Evolutionary conservation across 1,284 basidiomycete species (phyloP).

Genomic region (Cutaneotrichosporon mucoides): DNA sequence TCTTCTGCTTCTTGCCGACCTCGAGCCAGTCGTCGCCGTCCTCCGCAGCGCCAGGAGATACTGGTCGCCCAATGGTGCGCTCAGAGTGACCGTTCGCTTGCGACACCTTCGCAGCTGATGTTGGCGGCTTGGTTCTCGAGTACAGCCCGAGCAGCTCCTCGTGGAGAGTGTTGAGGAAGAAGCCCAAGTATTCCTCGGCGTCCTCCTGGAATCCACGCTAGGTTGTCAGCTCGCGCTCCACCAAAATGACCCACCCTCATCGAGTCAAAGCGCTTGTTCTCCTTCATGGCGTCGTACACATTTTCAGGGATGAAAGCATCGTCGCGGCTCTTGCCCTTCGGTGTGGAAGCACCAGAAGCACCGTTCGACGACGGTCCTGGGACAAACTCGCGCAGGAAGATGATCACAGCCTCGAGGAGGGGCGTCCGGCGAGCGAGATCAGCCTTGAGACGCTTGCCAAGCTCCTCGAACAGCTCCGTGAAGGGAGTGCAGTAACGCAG

Average conservation of each 20-base stretch:
- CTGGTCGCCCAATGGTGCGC: slow-evolving; percentile 42
- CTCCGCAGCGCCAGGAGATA: slow-evolving; percentile 41
- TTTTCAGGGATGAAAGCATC: slow-evolving; percentile 80
- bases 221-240: slow-evolving; percentile 4
- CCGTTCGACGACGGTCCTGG: slow-evolving; percentile 16
- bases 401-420: slow-evolving; percentile 74
- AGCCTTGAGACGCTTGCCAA: slow-evolving; percentile 58
- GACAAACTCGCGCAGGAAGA: slow-evolving; percentile 75
- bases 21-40: slow-evolving; percentile 67
- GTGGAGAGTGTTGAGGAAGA: slow-evolving; percentile 90
- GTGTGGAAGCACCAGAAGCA: slow-evolving; percentile 23
- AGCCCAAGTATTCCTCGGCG: slow-evolving; percentile 97
- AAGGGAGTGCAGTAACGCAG: slow-evolving; percentile 87
- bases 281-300: slow-evolving; percentile 94
- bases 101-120: slow-evolving; percentile 21
- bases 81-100: slow-evolving; percentile 29
- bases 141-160: slow-evolving; percentile 75
- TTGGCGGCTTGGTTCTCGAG: slow-evolving; percentile 43
- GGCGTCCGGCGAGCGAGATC: slow-evolving; percentile 60
- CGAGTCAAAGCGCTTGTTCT: slow-evolving; percentile 87
- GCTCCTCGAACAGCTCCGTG: slow-evolving; percentile 68
- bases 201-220: slow-evolving; percentile 94
- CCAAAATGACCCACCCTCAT: slow-evolving; percentile 85
- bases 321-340: slow-evolving; percentile 28
- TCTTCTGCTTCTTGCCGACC: slow-evolving; percentile 84